phyloP scores from a whole-genome alignment of 75 land plant genomes.

The Picea glauca region DNA sequence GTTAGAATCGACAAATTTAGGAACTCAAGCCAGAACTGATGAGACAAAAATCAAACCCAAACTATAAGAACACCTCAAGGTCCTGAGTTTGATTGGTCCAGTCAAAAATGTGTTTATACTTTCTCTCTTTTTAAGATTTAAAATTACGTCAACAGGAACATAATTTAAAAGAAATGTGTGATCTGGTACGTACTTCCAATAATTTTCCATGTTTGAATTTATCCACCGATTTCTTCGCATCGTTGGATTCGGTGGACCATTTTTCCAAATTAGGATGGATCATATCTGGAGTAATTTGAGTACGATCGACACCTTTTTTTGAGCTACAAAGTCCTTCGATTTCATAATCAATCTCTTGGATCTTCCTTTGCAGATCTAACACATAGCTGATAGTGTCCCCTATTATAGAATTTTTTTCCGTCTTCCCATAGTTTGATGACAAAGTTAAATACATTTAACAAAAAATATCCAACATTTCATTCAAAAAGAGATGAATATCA shows the following conservation, averaged over 20 bases:
- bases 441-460: too few relatives aligned
- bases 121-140: too few relatives aligned
- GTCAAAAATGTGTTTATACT: too few relatives aligned
- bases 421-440: slow-evolving; percentile 9
- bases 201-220: background rate
- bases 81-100: too few relatives aligned
- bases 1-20: too few relatives aligned
- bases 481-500: too few relatives aligned
- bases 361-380: slow-evolving; percentile 33
- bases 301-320: background rate
- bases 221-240: background rate
- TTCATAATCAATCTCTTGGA: slow-evolving; percentile 29
- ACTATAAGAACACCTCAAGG: too few relatives aligned
- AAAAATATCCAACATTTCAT: too few relatives aligned
- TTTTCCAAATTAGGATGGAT: background rate
- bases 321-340: slow-evolving; percentile 11
- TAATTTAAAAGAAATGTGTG: background rate
- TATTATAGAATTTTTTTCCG: slow-evolving; percentile 43
- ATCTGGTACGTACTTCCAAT: background rate
- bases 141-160: background rate
- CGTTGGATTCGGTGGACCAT: background rate
- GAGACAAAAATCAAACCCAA: too few relatives aligned
- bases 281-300: background rate
- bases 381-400: slow-evolving; percentile 40
- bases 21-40: too few relatives aligned